Evolutionary conservation across 2,329 filamentous ascomycete genomes (phyloP).

Genomic region (Beauveria sp.): DNA sequence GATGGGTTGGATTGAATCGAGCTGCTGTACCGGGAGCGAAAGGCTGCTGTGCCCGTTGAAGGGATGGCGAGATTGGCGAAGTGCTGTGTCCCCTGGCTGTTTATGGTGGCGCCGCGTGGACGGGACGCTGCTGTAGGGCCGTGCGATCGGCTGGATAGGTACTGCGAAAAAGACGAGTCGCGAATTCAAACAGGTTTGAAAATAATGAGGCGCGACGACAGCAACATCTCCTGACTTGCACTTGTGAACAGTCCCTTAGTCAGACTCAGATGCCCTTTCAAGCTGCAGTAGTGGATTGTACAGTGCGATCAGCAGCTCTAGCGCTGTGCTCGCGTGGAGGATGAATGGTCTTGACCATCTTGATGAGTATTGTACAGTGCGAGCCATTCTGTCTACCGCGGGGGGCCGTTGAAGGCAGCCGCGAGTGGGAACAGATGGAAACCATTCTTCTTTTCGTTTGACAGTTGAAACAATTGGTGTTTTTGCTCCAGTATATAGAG

Average conservation of each 20-base stretch:
- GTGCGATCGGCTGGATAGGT: not conserved
- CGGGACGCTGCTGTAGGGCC: not conserved
- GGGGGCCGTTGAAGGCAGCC: not conserved
- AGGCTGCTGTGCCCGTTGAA: not conserved
- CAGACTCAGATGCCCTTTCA: not conserved
- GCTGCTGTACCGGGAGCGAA: not conserved
- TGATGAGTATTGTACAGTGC: not conserved
- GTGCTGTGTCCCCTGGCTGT: not conserved
- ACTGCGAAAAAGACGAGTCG: not conserved
- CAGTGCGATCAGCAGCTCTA: constrained; percentile 5
- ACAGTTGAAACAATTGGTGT: not conserved
- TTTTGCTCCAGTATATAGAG: not conserved
- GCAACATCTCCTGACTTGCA: not conserved
- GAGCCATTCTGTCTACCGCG: not conserved
- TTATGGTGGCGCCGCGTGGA: not conserved
- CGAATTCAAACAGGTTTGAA: not conserved
- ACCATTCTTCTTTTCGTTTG: not conserved
- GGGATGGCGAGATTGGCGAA: not conserved
- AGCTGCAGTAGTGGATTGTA: constrained; percentile 4
- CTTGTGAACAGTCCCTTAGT: not conserved
- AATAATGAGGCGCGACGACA: not conserved
- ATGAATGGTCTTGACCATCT: not conserved
- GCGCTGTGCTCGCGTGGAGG: not conserved
- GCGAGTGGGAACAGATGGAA: not conserved
- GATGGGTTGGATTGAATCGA: not conserved